Evolutionary conservation across 1,284 basidiomycete species (phyloP).

Genomic region (Singerocomus rubriflavus): DNA sequence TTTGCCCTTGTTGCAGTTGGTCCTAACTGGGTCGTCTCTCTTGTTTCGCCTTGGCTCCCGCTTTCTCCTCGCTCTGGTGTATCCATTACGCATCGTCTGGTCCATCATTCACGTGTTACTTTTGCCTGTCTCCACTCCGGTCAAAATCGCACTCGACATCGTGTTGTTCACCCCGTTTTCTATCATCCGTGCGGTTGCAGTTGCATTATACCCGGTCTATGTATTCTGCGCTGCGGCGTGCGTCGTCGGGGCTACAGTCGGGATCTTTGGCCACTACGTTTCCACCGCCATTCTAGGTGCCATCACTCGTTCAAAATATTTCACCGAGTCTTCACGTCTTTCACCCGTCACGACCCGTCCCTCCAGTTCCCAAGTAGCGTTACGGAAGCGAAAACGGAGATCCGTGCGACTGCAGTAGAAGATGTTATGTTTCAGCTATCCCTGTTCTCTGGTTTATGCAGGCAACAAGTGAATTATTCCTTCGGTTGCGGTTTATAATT

Average conservation of each 20-base stretch:
- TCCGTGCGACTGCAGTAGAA: conserved; percentile 23
- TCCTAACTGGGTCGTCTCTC: conserved; percentile 9
- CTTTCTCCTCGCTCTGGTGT: conserved; percentile 23
- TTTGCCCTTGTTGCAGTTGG: conserved; percentile 21
- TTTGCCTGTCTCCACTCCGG: conserved; percentile 46
- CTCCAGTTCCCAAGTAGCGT: conserved; percentile 11
- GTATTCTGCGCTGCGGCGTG: conserved; percentile 57
- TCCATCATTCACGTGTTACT: conserved; percentile 45
- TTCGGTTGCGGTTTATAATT: neutral
- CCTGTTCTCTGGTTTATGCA: neutral
- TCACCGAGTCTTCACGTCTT: conserved; percentile 6
- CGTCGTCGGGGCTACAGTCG: conserved; percentile 50
- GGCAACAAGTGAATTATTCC: neutral
- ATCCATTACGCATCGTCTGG: conserved; percentile 35
- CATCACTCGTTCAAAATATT: conserved; percentile 17
- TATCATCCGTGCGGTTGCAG: conserved; percentile 37
- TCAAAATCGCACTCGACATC: conserved; percentile 41
- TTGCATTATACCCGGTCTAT: conserved; percentile 58
- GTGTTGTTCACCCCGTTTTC: conserved; percentile 47
- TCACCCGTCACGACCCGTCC: neutral
- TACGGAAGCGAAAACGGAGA: conserved; percentile 27
- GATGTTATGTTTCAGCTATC: neutral
- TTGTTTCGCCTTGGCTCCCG: conserved; percentile 14
- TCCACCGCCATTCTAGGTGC: conserved; percentile 14
- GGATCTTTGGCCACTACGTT: conserved; percentile 41